Evolutionary conservation across 306 rosid species (phyloP).

Genomic region (Purshia tridentata): DNA sequence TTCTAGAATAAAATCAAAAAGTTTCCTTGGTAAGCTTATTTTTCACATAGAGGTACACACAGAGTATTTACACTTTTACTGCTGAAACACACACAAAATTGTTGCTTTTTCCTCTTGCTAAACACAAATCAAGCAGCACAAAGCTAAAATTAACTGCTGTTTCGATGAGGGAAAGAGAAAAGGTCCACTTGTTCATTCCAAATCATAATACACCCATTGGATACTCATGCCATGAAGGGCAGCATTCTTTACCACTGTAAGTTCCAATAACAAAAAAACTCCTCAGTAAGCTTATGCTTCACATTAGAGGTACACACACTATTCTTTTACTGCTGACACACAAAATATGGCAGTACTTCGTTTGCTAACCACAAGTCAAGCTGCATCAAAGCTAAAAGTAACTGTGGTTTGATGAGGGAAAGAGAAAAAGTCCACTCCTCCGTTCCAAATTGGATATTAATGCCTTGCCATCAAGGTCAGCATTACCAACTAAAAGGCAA

Average conservation of each 20-base stretch:
- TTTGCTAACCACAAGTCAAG: neutral
- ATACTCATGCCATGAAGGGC: too few species aligned
- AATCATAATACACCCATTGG: too few species aligned
- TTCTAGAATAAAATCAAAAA: neutral
- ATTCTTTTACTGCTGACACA: slow-evolving; percentile 1
- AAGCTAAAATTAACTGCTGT: too few species aligned
- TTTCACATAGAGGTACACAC: neutral
- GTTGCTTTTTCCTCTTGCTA: too few species aligned
- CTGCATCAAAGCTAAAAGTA: neutral
- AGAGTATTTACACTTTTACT: neutral
- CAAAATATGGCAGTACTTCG: neutral
- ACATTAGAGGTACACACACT: neutral
- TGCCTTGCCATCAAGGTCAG: neutral
- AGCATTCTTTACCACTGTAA: too few species aligned
- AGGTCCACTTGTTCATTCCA: too few species aligned
- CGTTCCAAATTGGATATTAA: neutral
- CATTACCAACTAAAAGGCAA: too few species aligned
- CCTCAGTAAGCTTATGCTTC: neutral
- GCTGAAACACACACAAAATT: neutral
- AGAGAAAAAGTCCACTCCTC: neutral
- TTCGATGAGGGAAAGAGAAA: too few species aligned
- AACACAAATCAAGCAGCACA: too few species aligned
- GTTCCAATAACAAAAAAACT: neutral
- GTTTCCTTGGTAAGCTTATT: neutral
- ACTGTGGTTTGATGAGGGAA: neutral